Base-by-base conservation (phyloP, 805 yeast genomes). In the Sungouiella thailandica region DNA sequence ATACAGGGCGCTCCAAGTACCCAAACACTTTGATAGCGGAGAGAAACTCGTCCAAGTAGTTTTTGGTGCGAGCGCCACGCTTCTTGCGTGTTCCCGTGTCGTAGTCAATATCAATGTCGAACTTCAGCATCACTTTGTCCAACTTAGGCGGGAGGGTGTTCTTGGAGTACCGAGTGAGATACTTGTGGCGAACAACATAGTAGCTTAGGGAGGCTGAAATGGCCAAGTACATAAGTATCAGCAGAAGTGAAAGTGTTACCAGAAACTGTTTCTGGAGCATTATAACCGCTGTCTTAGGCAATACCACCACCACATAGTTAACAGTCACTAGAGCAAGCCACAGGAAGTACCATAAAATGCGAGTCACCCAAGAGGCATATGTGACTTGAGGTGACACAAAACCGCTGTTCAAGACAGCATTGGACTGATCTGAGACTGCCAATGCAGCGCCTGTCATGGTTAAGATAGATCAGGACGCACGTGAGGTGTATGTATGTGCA, bases 11-110 rank as follows among this genome's bases (percentile, higher is more conserved):
- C 45, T 90, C 97, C 31, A 90, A 67, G 56, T 90, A 90, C 2
- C 97, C 97, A 63, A 90, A 93, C 5, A 93, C 83, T 58, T 87
- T 88, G 43, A 93, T 85, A 3, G 96, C 97, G 32, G 85, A 75
- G 29, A 90, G 61, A 49, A 90, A 90, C 54, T 89, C 95, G 55
- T 90, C 96, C 33, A 90, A 62, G 51, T 87, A 89, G 29, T 84
- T 80, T 1, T 82, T 61, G 28, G 74, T 59, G n/a, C 43, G 29
- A 7, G 49, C 41, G 32, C 45, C 50, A 8, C 47, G 39, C 36
- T 43, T 47, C 44, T 52, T 48, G 44, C 47, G 61, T 39, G 31
- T 50, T 28, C 44, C 68, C 64, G 34, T 71, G 43, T 57, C 75
- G 60, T 44, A 76, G 54, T 47, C 78, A 72, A 41, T 68, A 42